Conservation (phyloP, 2,329 filamentous ascomycete genomes). For the Fusarium secorum region DNA sequence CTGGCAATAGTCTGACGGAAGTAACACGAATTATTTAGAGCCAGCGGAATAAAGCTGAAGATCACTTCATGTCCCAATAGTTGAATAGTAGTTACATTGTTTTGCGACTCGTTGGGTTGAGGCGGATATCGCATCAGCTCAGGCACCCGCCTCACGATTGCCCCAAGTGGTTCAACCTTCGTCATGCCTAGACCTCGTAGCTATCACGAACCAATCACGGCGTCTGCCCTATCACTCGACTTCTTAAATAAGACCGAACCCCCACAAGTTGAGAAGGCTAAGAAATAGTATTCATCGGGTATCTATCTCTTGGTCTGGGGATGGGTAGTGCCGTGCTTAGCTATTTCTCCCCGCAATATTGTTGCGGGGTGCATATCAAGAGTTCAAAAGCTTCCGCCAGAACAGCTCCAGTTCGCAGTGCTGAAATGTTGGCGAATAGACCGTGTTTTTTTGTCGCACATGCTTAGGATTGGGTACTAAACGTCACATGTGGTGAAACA, state of each 20-base stretch:
- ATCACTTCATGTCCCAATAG: rapidly evolving
- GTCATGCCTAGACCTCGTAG: background rate
- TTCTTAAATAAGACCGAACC: background rate
- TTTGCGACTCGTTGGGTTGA: background rate
- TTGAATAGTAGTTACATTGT: rapidly evolving
- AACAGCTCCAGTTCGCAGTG: rapidly evolving
- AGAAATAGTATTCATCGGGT: background rate
- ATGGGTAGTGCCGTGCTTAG: background rate
- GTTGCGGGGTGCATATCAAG: background rate
- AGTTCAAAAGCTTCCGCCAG: background rate
- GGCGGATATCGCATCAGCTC: background rate
- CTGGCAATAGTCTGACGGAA: background rate
- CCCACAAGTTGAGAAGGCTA: background rate
- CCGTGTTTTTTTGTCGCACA: rapidly evolving
- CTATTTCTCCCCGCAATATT: background rate
- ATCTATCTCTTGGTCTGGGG: background rate
- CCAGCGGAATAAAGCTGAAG: rapidly evolving
- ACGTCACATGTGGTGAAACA: background rate
- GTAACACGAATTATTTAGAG: rapidly evolving
- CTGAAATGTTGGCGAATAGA: background rate
- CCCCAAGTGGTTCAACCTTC: background rate
- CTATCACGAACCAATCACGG: conserved; percentile 7
- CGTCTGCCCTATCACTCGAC: rapidly evolving
- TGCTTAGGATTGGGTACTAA: background rate
- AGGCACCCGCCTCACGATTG: background rate